A percentile compares a stretch with the other conserved stretches of the same genome.
Conservation (phyloP, 768 basidiomycete genomes). For the Mycena epipterygia region DNA sequence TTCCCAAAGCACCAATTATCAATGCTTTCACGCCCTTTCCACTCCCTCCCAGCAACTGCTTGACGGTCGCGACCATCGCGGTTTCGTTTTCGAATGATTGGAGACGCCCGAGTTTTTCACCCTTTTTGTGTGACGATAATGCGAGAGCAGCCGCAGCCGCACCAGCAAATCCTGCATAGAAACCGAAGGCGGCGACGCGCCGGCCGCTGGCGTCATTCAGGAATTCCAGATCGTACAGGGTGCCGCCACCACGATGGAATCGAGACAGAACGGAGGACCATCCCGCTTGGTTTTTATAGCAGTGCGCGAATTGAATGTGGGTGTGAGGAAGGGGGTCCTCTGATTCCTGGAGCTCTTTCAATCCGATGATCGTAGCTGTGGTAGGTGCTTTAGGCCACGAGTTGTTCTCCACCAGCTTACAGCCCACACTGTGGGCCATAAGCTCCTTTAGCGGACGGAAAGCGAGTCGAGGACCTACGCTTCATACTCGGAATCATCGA, state of each 20-base stretch:
- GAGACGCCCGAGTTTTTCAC: conserved; percentile 73
- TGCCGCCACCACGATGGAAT: conserved; percentile 86
- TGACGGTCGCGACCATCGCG: conserved; percentile 86
- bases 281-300: conserved; percentile 95
- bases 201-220: conserved; percentile 86
- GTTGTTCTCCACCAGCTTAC: conserved; percentile 88
- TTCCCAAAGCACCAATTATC: conserved; percentile 95
- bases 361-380: conserved; percentile 86
- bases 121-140: conserved; percentile 73
- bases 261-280: conserved; percentile 91
- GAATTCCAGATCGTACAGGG: conserved; percentile 96
- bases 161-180: conserved; percentile 98
- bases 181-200: conserved; percentile 98
- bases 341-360: conserved; percentile 95
- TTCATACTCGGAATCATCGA: conserved; percentile 93
- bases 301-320: conserved; percentile 98
- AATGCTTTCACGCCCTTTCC: conserved; percentile 86
- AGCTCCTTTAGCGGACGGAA: conserved; percentile 4
- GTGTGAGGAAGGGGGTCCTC: conserved; percentile 89
- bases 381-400: conserved; percentile 90
- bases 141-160: conserved; percentile 93
- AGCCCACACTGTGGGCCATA: conserved; percentile 78
- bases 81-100: conserved; percentile 87
- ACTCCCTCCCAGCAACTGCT: conserved; percentile 71
- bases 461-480: conserved; percentile 68